phyloP scores from a whole-genome alignment of 495 filamentous ascomycete genomes.

The Neurospora sp. region DNA sequence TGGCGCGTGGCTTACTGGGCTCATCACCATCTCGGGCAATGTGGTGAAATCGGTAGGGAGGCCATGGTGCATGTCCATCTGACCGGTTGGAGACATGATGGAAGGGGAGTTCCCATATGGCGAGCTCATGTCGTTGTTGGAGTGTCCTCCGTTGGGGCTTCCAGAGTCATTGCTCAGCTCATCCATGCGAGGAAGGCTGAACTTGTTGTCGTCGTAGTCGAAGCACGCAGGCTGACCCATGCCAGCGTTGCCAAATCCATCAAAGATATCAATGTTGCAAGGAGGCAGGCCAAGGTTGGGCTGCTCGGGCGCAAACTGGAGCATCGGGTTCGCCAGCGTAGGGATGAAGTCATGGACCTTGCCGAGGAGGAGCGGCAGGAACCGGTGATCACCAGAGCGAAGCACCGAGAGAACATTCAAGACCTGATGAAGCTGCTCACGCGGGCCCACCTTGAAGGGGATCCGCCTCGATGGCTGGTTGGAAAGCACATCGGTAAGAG shows the following conservation, averaged over 20 bases:
- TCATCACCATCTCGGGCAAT: slow-evolving; percentile 39
- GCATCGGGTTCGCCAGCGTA: slow-evolving; percentile 44
- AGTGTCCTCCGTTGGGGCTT: slow-evolving; percentile 23
- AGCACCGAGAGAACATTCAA: slow-evolving; percentile 55
- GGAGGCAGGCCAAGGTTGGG: slow-evolving; percentile 1
- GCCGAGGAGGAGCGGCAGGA: slow-evolving; percentile 57
- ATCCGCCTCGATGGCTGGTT: slow-evolving; percentile 49
- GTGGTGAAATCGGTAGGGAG: slow-evolving; percentile 28
- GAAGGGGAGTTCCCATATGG: slow-evolving; percentile 35
- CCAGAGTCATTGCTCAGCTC: slow-evolving; percentile 29
- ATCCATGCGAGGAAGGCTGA: slow-evolving; percentile 27
- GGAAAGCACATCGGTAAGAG: slow-evolving; percentile 62
- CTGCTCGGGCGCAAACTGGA: slow-evolving; percentile 42
- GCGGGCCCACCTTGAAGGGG: slow-evolving; percentile 54
- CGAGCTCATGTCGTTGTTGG: slow-evolving; percentile 32
- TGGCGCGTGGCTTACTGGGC: slow-evolving; percentile 31
- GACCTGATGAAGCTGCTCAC: slow-evolving; percentile 62
- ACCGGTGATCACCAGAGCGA: slow-evolving; percentile 59
- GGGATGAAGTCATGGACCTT: slow-evolving; percentile 62
- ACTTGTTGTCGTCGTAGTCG: slow-evolving; percentile 27
- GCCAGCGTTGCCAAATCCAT: slow-evolving; percentile 44
- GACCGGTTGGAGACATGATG: slow-evolving; percentile 31
- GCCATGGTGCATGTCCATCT: slow-evolving; percentile 25
- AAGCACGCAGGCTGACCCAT: slow-evolving; percentile 34
- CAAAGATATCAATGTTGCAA: slow-evolving; percentile 45